Evolutionary conservation across 148 eudicot species (phyloP).

Genomic region (Camellia sinensis): DNA sequence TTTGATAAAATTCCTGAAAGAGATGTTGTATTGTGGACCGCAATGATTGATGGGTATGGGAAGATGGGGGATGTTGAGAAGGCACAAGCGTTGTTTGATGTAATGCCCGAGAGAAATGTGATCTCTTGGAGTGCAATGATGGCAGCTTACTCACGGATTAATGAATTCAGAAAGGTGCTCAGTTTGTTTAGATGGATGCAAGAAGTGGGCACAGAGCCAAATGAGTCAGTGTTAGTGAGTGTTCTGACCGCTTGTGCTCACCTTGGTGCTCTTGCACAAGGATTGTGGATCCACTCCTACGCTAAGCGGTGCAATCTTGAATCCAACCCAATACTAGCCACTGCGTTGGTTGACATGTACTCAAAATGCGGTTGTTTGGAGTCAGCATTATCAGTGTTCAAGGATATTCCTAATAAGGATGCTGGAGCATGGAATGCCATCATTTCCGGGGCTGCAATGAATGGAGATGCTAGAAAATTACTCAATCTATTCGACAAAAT

Average conservation of each 20-base stretch:
- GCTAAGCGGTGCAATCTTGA: constrained; percentile 23
- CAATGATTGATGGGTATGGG: constrained; percentile 44
- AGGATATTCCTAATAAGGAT: constrained; percentile 32
- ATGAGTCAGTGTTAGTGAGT: constrained; percentile 40
- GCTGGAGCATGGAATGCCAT: constrained; percentile 44
- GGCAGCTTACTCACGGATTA: constrained; percentile 29
- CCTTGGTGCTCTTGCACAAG: constrained; percentile 44
- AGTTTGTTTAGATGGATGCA: constrained; percentile 30
- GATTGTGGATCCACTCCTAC: constrained; percentile 41
- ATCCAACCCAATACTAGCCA: constrained; percentile 33
- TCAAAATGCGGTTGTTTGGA: constrained; percentile 38
- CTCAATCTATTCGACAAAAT: constrained; percentile 29
- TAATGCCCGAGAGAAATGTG: constrained; percentile 41
- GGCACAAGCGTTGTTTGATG: constrained; percentile 33
- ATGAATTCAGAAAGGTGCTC: constrained; percentile 35
- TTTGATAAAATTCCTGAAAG: constrained; percentile 38
- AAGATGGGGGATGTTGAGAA: constrained; percentile 32
- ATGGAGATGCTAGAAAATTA: constrained; percentile 33
- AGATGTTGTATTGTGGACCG: constrained; percentile 45
- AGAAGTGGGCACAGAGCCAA: constrained; percentile 27
- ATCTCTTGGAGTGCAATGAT: constrained; percentile 46
- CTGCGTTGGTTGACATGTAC: constrained; percentile 50
- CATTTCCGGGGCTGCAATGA: constrained; percentile 38
- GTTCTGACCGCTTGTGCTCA: constrained; percentile 45
- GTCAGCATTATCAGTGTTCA: constrained; percentile 34